These are phyloP conservation scores for Casuarina cunninghamiana DNA, from an alignment of 306 rosid genomes.

Conservation along the genomic window DNA sequence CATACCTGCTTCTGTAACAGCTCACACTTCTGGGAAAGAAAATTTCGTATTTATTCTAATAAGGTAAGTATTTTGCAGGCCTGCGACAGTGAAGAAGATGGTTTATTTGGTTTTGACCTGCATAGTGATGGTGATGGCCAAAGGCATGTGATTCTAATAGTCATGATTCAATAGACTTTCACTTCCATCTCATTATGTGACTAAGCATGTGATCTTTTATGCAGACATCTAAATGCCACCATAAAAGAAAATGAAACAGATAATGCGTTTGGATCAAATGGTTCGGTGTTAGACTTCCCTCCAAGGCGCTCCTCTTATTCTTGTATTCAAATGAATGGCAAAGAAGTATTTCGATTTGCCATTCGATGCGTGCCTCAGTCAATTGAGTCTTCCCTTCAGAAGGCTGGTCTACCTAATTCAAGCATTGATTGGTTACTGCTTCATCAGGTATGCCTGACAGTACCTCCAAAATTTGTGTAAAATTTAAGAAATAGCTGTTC, in stretches of 20 bases:
- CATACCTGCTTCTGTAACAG: conserved; percentile 8
- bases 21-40: conserved; percentile 1
- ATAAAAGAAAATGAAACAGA: conserved; percentile 45
- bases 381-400: conserved; percentile 68
- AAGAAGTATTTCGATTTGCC: conserved; percentile 95
- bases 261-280: conserved; percentile 66
- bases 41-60: conserved; percentile 16
- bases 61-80: conserved; percentile 56
- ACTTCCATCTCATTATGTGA: conserved; percentile 24
- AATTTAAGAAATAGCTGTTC: neutral
- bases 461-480: neutral
- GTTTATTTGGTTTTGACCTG: conserved; percentile 80
- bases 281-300: conserved; percentile 69
- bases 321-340: conserved; percentile 83
- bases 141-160: conserved; percentile 49
- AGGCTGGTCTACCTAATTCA: conserved; percentile 74
- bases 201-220: conserved; percentile 21
- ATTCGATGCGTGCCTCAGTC: conserved; percentile 85
- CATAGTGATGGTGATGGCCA: conserved; percentile 90
- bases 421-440: conserved; percentile 94
- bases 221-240: conserved; percentile 64
- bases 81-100: conserved; percentile 78
- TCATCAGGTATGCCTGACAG: conserved; percentile 68
- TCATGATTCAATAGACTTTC: neutral
- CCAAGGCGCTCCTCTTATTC: conserved; percentile 69